Evolutionary conservation across 495 filamentous ascomycete species (phyloP), one percentile per base, ranked within the genome.

Genomic region (Arthonia radiata): DNA sequence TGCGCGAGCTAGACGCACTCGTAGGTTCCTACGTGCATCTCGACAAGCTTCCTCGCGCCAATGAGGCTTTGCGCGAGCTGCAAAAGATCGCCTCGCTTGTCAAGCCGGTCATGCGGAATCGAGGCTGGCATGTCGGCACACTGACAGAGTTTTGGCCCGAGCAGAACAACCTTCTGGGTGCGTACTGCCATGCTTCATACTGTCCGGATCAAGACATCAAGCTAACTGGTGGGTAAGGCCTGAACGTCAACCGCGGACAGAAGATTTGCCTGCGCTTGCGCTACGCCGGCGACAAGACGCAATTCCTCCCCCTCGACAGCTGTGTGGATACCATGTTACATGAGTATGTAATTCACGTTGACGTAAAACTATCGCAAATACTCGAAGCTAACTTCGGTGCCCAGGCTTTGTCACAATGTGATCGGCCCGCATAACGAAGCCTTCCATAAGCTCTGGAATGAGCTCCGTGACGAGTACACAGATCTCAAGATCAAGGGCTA

Each of bases 301-400:
- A 75, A 43, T 97, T 97, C 38, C 47, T 91, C 5, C 71, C 77
- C 5, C 37, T 81, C 15, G 79, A 91, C 28, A 50, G 75, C 34
- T 61, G 91, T 2, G 55, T 73, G 9, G 79, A 89, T 46, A 94
- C 83, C 1, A 83, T 94, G 75, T 64, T 97, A 17, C 86, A 97
- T 43, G 86, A 94, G 61, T 67, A 40, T 36, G 17, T 12, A 0
- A 18, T 16, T 1, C 5, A 23, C 14, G 4, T 2, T 7, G 15
- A 19, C 17, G 8, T 9, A 5, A 5, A n/a, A 6, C 14, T 15
- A 18, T 2, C 2, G 17, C 10, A 5, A n/a, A n/a, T n/a, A n/a
- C n/a, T n/a, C n/a, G n/a, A 8, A 13, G 22, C 22, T 16, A 19
- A 38, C 24, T 25, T 13, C 11, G 9, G 24, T 15, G 22, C 5